Conservation (phyloP, 345 rosid genomes). For the Euphorbia lathyris region DNA sequence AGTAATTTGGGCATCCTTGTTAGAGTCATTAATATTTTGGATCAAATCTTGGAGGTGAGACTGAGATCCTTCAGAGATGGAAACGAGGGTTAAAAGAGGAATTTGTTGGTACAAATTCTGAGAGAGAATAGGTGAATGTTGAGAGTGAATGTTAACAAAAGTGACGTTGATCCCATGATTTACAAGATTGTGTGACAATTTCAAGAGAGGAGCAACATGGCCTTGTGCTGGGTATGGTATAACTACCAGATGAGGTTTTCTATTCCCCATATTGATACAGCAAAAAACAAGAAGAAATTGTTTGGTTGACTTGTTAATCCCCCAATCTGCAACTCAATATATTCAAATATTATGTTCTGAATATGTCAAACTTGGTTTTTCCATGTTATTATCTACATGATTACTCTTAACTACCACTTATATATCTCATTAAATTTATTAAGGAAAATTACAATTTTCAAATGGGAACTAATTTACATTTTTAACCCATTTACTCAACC, state of each 20-base stretch:
- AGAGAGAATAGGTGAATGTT: neutral
- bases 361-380: no score
- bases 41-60: neutral
- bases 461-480: no score
- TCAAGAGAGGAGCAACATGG: slow-evolving; percentile 1
- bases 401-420: no score
- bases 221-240: neutral
- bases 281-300: no score
- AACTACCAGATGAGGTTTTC: neutral
- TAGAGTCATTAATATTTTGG: neutral
- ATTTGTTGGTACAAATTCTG: neutral
- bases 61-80: neutral
- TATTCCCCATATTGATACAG: neutral
- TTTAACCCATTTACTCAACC: no score
- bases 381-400: no score
- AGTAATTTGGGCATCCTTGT: neutral
- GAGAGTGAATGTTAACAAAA: neutral
- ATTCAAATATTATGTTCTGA: no score
- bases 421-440: no score
- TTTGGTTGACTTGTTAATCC: neutral
- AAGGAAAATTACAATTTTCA: no score
- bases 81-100: neutral
- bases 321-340: neutral
- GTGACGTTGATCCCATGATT: neutral
- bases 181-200: neutral